A percentile compares a stretch with the other conserved stretches of the same genome.
These are phyloP conservation scores for Silene conica DNA, from an alignment of 148 eudicot genomes.

Conservation along the genomic window DNA sequence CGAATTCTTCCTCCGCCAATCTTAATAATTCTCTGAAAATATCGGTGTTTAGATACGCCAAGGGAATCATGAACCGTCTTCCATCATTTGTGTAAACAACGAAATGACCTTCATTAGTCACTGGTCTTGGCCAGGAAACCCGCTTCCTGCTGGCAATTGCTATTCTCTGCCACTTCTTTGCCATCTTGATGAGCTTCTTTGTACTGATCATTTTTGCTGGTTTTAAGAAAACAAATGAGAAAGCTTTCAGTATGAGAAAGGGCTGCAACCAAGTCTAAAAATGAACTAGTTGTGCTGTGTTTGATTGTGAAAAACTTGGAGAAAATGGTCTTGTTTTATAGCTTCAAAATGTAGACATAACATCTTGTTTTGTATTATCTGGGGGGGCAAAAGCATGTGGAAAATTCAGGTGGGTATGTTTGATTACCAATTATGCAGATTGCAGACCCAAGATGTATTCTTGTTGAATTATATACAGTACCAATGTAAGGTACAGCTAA, in stretches of 20 bases:
- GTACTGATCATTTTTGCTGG: slow-evolving; percentile 24
- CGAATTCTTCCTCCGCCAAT: slow-evolving; percentile 14
- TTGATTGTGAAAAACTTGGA: slow-evolving; percentile 3
- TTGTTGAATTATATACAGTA: not conserved
- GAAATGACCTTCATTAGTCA: slow-evolving; percentile 6
- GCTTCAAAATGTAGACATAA: slow-evolving; percentile 8
- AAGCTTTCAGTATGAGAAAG: not conserved
- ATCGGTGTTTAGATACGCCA: slow-evolving; percentile 5
- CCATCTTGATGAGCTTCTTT: slow-evolving; percentile 25
- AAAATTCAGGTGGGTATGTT: slow-evolving; percentile 2
- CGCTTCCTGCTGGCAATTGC: slow-evolving; percentile 18
- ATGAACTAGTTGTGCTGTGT: not conserved
- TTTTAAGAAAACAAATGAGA: too few species aligned
- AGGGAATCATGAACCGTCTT: slow-evolving; percentile 16
- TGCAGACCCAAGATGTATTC: slow-evolving; percentile 1
- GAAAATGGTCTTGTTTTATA: slow-evolving; percentile 14
- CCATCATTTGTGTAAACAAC: slow-evolving; percentile 17
- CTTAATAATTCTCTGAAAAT: slow-evolving; percentile 12
- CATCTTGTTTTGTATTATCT: not conserved
- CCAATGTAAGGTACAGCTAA: not conserved
- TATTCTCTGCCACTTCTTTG: slow-evolving; percentile 27
- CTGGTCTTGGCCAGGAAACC: slow-evolving; percentile 12
- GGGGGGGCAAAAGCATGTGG: slow-evolving; percentile 10
- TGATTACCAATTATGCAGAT: not conserved
- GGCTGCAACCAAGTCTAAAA: not conserved